These are phyloP conservation scores for Ganoderma multipileum DNA, from an alignment of 1,284 basidiomycete species.

Conservation along the genomic window DNA sequence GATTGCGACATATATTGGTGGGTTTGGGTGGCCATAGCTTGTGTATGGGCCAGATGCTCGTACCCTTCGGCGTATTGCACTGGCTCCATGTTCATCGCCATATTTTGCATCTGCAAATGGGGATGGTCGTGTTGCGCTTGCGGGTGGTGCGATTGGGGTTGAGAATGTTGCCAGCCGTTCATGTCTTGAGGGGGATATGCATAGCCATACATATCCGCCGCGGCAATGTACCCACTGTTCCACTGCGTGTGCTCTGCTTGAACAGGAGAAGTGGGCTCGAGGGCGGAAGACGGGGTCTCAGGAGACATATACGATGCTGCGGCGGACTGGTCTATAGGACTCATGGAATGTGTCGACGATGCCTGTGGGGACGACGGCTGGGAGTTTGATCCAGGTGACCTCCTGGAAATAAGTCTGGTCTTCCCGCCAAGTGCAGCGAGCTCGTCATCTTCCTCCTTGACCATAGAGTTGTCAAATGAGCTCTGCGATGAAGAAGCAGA, in stretches of 20 bases:
- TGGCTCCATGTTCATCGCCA: conserved; percentile 24
- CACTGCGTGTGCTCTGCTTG: conserved; percentile 16
- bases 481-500: conserved; percentile 13
- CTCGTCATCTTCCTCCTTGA: conserved; percentile 66
- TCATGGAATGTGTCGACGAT: conserved; percentile 33
- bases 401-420: conserved; percentile 65
- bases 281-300: conserved; percentile 13
- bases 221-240: conserved; percentile 20
- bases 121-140: conserved; percentile 19
- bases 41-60: conserved; percentile 19
- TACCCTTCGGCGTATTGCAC: conserved; percentile 30
- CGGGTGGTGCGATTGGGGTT: conserved; percentile 30
- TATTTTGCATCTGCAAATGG: conserved; percentile 24
- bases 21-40: conserved; percentile 12
- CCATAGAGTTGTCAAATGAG: conserved; percentile 36
- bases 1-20: conserved; percentile 27
- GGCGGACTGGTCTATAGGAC: conserved; percentile 32
- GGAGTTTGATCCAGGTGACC: conserved; percentile 47
- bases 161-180: conserved; percentile 33
- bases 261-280: conserved; percentile 9
- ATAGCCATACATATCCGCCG: conserved; percentile 28
- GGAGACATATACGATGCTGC: conserved; percentile 28
- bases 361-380: conserved; percentile 49
- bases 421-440: conserved; percentile 64
- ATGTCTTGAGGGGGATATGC: conserved; percentile 29